Evolutionary conservation across 352 stramenopile genomes (phyloP).

Genomic region (Pythium graminicola): DNA sequence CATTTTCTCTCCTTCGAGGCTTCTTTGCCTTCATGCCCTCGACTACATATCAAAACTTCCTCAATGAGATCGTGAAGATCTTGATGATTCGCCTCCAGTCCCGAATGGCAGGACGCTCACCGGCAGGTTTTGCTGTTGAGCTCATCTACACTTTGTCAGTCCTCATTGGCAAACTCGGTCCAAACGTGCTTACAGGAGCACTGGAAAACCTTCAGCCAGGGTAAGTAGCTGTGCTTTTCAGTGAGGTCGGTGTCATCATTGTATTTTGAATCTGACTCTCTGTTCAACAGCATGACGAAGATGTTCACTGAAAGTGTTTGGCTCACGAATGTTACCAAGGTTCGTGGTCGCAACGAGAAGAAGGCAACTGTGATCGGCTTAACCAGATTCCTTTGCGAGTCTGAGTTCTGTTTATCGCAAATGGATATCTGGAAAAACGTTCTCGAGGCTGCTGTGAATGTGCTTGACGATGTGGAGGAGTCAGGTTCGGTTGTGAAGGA

Average conservation of each 20-base stretch:
- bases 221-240: slow-evolving; percentile 33
- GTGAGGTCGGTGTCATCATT: slow-evolving; percentile 13
- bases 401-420: slow-evolving; percentile 49
- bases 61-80: slow-evolving; percentile 93
- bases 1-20: slow-evolving; percentile 89
- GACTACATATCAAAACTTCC: slow-evolving; percentile 58
- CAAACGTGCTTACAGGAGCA: slow-evolving; percentile 62
- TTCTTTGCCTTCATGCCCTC: slow-evolving; percentile 87
- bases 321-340: slow-evolving; percentile 78
- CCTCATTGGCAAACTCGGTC: slow-evolving; percentile 86
- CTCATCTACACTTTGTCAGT: slow-evolving; percentile 88
- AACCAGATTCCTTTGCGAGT: slow-evolving; percentile 70
- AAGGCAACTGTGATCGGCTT: slow-evolving; percentile 68
- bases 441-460: slow-evolving; percentile 36
- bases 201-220: slow-evolving; percentile 86
- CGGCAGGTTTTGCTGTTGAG: slow-evolving; percentile 73
- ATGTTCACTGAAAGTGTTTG: slow-evolving; percentile 89
- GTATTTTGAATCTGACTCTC: no score
- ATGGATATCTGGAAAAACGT: slow-evolving; percentile 49
- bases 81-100: slow-evolving; percentile 93
- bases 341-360: slow-evolving; percentile 45
- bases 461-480: slow-evolving; percentile 67
- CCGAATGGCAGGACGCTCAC: slow-evolving; percentile 85
- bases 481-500: slow-evolving; percentile 47
- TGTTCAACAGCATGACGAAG: slow-evolving; percentile 74